Conservation (phyloP, 164 flowering plant species). For the Magnolia changhungtana region DNA sequence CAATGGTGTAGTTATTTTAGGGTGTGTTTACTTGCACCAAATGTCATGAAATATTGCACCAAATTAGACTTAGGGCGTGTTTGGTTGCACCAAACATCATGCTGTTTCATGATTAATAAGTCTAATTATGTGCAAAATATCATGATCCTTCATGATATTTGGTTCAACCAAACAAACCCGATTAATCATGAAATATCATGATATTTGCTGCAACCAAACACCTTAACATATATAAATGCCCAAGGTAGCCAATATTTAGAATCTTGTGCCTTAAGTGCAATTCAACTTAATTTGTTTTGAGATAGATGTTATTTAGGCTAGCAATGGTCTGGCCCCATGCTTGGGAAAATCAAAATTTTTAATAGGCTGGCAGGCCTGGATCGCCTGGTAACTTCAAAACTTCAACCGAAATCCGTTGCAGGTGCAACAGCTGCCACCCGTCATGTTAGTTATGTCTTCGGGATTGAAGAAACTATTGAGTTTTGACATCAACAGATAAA, state of each 20-base stretch:
- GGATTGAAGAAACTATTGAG: no score
- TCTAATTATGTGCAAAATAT: not conserved
- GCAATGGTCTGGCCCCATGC: not conserved
- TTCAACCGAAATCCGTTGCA: no score
- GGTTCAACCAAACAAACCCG: not conserved
- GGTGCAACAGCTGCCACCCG: no score
- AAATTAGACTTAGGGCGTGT: no score
- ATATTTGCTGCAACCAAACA: no score
- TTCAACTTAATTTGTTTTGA: not conserved
- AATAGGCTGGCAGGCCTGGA: no score
- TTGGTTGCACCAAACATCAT: not conserved
- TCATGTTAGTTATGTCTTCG: no score
- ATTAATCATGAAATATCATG: not conserved
- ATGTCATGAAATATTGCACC: not conserved
- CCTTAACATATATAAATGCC: not conserved
- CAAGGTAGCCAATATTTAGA: not conserved
- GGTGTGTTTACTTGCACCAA: not conserved
- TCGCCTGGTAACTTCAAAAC: no score
- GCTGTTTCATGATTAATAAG: not conserved
- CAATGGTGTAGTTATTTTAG: not conserved
- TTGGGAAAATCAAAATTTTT: not conserved
- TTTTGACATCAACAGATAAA: no score
- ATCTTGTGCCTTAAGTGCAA: not conserved
- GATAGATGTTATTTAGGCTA: not conserved
- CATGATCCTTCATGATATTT: not conserved